Evolutionary conservation across 768 basidiomycete species (phyloP).

Genomic region (Amanita muscaria): DNA sequence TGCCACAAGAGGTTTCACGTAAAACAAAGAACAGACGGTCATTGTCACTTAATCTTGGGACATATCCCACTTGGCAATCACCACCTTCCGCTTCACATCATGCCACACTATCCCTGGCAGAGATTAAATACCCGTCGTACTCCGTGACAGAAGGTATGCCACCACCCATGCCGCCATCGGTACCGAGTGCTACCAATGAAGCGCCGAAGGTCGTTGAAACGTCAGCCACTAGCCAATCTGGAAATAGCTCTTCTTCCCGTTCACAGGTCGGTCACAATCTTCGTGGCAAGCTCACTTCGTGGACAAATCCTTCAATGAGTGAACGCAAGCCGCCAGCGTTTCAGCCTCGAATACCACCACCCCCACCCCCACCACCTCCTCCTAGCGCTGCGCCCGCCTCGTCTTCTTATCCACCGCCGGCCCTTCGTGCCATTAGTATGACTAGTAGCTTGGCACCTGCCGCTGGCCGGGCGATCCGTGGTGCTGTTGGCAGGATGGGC

Average conservation of each 20-base stretch:
- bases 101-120: constrained; percentile 19
- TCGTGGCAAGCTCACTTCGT: constrained; percentile 40
- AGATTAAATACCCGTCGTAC: constrained; percentile 24
- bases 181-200: constrained; percentile 9
- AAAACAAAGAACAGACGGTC: constrained; percentile 52
- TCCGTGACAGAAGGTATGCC: constrained; percentile 27
- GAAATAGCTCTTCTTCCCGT: background rate
- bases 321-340: constrained; percentile 17
- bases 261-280: constrained; percentile 31
- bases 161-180: constrained; percentile 17
- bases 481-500: constrained; percentile 69
- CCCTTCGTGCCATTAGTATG: constrained; percentile 54
- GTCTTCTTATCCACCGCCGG: constrained; percentile 12
- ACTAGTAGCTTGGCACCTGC: constrained; percentile 60
- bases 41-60: constrained; percentile 49
- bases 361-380: constrained; percentile 14
- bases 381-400: constrained; percentile 22
- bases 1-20: constrained; percentile 36
- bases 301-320: constrained; percentile 23
- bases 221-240: constrained; percentile 6
- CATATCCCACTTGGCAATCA: constrained; percentile 16
- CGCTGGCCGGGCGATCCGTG: constrained; percentile 62
- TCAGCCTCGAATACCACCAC: constrained; percentile 15
- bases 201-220: constrained; percentile 8
- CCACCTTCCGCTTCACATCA: constrained; percentile 15